phyloP scores from a whole-genome alignment of 2,329 filamentous ascomycete species.

The Truncatella angustata region DNA sequence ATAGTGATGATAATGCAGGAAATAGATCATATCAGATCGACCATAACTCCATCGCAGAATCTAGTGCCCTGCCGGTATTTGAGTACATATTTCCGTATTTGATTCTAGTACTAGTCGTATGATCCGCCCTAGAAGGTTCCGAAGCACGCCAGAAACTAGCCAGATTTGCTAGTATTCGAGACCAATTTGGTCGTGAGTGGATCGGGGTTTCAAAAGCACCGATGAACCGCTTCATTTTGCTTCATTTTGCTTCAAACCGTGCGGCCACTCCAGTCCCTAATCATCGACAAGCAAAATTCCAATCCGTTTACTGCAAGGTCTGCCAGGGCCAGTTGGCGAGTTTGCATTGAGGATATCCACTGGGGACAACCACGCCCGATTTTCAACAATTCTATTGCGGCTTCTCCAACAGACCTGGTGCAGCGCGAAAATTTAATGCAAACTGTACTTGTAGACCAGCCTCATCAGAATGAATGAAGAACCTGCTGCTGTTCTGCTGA shows the following conservation, averaged over 20 bases:
- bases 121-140: slow-evolving; percentile 7
- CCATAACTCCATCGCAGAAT: not conserved
- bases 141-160: slow-evolving; percentile 4
- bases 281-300: no score
- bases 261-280: no score
- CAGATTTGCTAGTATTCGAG: not conserved
- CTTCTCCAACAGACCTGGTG: not conserved
- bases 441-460: no score
- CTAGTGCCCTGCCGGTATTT: not conserved
- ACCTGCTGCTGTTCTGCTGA: no score
- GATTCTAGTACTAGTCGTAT: no score
- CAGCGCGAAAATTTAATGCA: not conserved
- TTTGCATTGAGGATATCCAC: not conserved
- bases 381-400: slow-evolving; percentile 2
- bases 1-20: not conserved
- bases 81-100: no score
- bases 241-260: not conserved
- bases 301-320: no score
- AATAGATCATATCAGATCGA: not conserved
- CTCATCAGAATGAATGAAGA: no score
- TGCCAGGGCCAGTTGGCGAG: no score
- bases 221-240: not conserved
- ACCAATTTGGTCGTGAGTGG: not conserved
- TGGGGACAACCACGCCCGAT: not conserved
- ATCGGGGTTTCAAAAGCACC: slow-evolving; percentile 1